Evolutionary conservation across 2,329 filamentous ascomycete species (phyloP).

Genomic region (Botrytis cinerea): DNA sequence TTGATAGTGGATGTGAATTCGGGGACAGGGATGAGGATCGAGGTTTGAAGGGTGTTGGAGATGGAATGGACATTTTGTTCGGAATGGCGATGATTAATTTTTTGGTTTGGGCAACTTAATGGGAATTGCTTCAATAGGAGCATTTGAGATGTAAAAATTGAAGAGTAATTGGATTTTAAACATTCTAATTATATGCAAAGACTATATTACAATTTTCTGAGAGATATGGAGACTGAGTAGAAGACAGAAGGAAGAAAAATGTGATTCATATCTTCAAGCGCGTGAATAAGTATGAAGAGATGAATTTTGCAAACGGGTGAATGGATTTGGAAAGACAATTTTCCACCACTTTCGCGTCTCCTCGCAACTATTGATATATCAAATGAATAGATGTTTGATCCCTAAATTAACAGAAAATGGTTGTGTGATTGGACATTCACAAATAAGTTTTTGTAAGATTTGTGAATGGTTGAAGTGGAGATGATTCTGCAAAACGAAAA

Average conservation of each 20-base stretch:
- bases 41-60: background rate
- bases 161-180: too few species aligned
- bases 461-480: background rate
- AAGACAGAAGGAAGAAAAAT: background rate
- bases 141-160: background rate
- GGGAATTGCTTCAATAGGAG: too few species aligned
- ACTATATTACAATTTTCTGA: background rate
- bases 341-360: fast-evolving
- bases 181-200: background rate
- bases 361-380: too few species aligned
- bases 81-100: background rate
- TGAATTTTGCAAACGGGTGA: background rate
- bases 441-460: background rate
- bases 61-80: background rate
- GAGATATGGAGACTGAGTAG: too few species aligned
- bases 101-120: background rate
- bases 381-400: background rate
- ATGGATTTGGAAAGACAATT: background rate
- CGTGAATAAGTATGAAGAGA: background rate
- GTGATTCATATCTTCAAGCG: background rate
- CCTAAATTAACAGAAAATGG: background rate
- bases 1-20: too few species aligned
- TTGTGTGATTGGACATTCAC: background rate
- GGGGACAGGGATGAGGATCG: background rate
- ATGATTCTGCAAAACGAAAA: background rate